A percentile compares a stretch with the other conserved stretches of the same genome.
These are phyloP conservation scores for Colletotrichum horii DNA, from an alignment of 2,329 filamentous ascomycete genomes.

Conservation along the genomic window DNA sequence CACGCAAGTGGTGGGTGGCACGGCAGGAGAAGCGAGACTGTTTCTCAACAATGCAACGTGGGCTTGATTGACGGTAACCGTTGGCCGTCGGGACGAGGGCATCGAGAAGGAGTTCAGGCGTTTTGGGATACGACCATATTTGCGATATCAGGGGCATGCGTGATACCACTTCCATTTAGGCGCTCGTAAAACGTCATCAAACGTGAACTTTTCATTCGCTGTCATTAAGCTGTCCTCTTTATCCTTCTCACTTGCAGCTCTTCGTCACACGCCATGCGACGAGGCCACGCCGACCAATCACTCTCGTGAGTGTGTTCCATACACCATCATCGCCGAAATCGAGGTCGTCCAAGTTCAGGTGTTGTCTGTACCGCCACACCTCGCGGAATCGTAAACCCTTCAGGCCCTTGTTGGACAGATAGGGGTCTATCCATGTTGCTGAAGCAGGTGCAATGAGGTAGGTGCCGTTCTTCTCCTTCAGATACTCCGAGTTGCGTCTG, in stretches of 20 bases:
- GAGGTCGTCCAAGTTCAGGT: slow-evolving; percentile 81
- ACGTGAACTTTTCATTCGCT: slow-evolving; percentile 9
- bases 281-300: slow-evolving; percentile 68
- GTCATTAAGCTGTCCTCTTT: neutral
- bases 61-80: neutral
- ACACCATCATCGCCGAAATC: slow-evolving; percentile 81
- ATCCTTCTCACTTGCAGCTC: slow-evolving; percentile 46
- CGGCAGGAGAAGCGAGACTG: neutral
- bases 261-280: slow-evolving; percentile 70
- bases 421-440: slow-evolving; percentile 71
- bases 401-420: slow-evolving; percentile 62
- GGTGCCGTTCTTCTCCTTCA: slow-evolving; percentile 67
- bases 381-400: slow-evolving; percentile 69
- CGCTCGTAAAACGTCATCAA: slow-evolving; percentile 10
- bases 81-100: neutral
- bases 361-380: slow-evolving; percentile 70
- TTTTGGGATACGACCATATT: neutral
- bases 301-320: slow-evolving; percentile 71
- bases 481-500: slow-evolving; percentile 58
- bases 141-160: neutral
- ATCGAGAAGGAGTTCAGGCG: neutral
- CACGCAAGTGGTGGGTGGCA: neutral
- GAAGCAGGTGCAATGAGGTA: slow-evolving; percentile 78
- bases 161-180: slow-evolving; percentile 8
- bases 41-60: neutral